A percentile compares a stretch with the other conserved stretches of the same genome.
These are phyloP conservation scores for Rhodomyrtus tomentosa DNA, from an alignment of 345 rosid genomes.

Conservation along the genomic window DNA sequence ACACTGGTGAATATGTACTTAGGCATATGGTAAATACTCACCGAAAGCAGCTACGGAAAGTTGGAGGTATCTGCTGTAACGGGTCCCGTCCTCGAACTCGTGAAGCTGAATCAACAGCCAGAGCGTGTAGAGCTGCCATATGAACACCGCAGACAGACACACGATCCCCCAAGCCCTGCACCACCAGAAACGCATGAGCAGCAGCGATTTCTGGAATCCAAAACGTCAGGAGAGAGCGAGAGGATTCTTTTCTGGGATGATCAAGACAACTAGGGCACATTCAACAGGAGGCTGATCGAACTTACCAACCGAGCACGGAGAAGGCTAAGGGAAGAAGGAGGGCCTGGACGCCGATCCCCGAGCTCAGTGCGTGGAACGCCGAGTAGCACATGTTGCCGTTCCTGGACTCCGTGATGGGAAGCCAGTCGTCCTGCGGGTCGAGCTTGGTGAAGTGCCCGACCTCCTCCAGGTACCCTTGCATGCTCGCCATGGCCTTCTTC, in stretches of 20 bases:
- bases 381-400: conserved; percentile 42
- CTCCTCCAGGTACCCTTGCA: conserved; percentile 33
- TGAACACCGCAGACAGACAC: conserved; percentile 27
- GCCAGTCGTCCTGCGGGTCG: conserved; percentile 48
- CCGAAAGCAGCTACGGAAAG: conserved; percentile 52
- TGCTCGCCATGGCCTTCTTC: conserved; percentile 33
- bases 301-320: conserved; percentile 40
- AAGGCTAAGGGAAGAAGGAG: conserved; percentile 55
- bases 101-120: conserved; percentile 49
- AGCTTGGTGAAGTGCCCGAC: conserved; percentile 39
- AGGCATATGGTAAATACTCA: background rate
- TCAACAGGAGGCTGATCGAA: background rate
- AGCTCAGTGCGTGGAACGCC: conserved; percentile 40
- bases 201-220: background rate
- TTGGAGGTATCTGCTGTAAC: conserved; percentile 48
- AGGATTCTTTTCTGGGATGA: background rate
- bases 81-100: conserved; percentile 33
- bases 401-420: conserved; percentile 58
- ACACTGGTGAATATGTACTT: background rate
- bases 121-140: conserved; percentile 48
- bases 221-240: background rate
- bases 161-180: conserved; percentile 51
- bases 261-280: background rate
- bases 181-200: background rate
- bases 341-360: conserved; percentile 50